phyloP scores from a whole-genome alignment of 1,139 yeast genomes.

The Diutina siamensis region DNA sequence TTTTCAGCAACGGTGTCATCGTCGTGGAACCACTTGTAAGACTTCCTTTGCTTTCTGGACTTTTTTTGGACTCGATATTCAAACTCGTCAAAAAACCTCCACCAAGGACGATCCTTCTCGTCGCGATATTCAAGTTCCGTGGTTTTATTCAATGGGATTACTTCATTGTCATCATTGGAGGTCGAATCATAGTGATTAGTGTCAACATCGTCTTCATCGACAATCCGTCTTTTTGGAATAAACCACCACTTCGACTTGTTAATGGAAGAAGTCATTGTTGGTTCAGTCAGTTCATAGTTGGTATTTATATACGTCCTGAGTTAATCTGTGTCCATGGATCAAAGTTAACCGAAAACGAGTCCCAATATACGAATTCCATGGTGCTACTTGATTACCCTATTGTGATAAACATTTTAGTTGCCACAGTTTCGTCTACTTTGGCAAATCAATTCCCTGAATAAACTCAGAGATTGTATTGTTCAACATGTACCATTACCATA shows the following conservation, averaged over 20 bases:
- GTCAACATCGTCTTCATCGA: conserved; percentile 34
- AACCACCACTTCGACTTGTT: conserved; percentile 32
- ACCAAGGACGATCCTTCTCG: conserved; percentile 54
- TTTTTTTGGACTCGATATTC: conserved; percentile 38
- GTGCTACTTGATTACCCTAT: no score
- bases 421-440: no score
- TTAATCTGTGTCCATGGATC: no score
- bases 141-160: no score
- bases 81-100: conserved; percentile 50
- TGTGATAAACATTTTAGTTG: no score
- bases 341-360: no score
- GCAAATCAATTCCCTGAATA: no score
- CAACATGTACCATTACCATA: no score
- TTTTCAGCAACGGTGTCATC: conserved; percentile 44
- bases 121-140: conserved; percentile 50
- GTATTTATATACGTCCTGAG: neutral
- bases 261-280: neutral
- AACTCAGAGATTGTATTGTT: no score
- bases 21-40: conserved; percentile 58
- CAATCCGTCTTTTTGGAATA: conserved; percentile 33
- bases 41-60: conserved; percentile 29
- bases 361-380: no score
- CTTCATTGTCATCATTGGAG: no score
- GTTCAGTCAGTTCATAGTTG: neutral
- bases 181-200: conserved; percentile 6